Evolutionary conservation across 805 yeast species (phyloP).

Genomic region (Isabelozyma gotoi): DNA sequence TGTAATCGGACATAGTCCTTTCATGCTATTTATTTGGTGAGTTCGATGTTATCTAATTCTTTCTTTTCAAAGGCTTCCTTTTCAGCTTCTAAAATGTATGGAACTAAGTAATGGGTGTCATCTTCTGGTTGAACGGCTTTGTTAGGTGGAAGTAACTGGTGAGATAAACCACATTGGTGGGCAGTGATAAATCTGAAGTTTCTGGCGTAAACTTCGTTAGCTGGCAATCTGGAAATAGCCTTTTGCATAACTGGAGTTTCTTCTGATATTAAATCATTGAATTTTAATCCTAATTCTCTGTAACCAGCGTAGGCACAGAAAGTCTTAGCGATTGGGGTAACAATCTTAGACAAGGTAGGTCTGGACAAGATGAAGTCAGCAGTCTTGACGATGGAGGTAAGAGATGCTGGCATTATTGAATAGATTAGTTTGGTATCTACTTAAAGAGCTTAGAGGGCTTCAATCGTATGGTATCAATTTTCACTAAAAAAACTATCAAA

Average conservation of each 20-base stretch:
- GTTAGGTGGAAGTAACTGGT: slow-evolving; percentile 78
- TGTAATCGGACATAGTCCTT: background rate
- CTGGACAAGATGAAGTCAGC: slow-evolving; percentile 79
- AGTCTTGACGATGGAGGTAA: slow-evolving; percentile 68
- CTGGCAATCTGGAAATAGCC: slow-evolving; percentile 86
- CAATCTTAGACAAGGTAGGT: slow-evolving; percentile 72
- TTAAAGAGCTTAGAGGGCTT: slow-evolving; percentile 1
- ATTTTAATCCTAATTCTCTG: slow-evolving; percentile 89
- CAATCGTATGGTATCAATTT: no score
- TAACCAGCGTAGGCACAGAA: slow-evolving; percentile 81
- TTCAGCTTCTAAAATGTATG: slow-evolving; percentile 91
- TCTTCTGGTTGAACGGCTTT: slow-evolving; percentile 80
- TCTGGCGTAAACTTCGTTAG: slow-evolving; percentile 83
- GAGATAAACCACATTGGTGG: slow-evolving; percentile 81
- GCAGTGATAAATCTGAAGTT: slow-evolving; percentile 90
- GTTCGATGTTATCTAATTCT: slow-evolving; percentile 77
- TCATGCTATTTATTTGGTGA: slow-evolving; percentile 7
- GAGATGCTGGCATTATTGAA: slow-evolving; percentile 49
- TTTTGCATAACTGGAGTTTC: slow-evolving; percentile 85
- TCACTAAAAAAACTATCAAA: background rate
- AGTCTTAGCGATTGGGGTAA: slow-evolving; percentile 76
- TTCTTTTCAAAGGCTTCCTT: slow-evolving; percentile 85
- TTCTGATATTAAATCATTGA: slow-evolving; percentile 84
- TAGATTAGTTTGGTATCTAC: slow-evolving; percentile 1
- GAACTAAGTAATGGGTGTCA: slow-evolving; percentile 79